Evolutionary conservation across 1,139 yeast genomes (phyloP), one percentile per base, ranked within the genome.

Genomic region (Hemisphaericaspora xylanilytica): DNA sequence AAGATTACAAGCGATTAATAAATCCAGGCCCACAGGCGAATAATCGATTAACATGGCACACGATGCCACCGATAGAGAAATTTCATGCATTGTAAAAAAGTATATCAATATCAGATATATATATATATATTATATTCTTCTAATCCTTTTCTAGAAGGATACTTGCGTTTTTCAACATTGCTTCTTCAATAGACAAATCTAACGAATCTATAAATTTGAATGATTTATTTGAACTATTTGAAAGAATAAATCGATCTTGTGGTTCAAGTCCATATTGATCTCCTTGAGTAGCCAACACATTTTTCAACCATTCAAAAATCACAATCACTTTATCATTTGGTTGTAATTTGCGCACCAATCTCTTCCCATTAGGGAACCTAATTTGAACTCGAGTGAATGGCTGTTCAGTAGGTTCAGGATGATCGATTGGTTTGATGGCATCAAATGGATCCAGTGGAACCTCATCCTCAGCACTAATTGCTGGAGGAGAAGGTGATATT

Each of bases 101-200:
- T n/a, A n/a, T n/a, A n/a, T n/a, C n/a, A n/a, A n/a, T n/a, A n/a
- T n/a, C n/a, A n/a, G n/a, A n/a, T n/a, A n/a, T n/a, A n/a, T n/a
- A n/a, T n/a, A n/a, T n/a, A n/a, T n/a, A n/a, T n/a, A n/a, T n/a
- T n/a, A n/a, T n/a, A 18, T 34, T 8, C 32, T 16, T 20, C 38
- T 49, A 61, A 28, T 63, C 67, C 41, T 60, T 61, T 51, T 92
- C 97, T 34, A 90, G 70, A 42, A 89, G 64, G 11, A 92, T 66
- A 38, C 90, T 82, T 31, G 96, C 89, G 58, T 89, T 92, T 54
- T 81, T 79, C 47, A 94, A 72, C 1, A 87, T 89, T 0, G 92
- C 87, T 5, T 78, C 85, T 35, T 72, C 80, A n/a, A 92, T 74
- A 1, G 88, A 75, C 44, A 63, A 52, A 36, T 78, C 79, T 38